Evolutionary conservation across 352 stramenopile species (phyloP).

Genomic region (Globisporangium emineosum): DNA sequence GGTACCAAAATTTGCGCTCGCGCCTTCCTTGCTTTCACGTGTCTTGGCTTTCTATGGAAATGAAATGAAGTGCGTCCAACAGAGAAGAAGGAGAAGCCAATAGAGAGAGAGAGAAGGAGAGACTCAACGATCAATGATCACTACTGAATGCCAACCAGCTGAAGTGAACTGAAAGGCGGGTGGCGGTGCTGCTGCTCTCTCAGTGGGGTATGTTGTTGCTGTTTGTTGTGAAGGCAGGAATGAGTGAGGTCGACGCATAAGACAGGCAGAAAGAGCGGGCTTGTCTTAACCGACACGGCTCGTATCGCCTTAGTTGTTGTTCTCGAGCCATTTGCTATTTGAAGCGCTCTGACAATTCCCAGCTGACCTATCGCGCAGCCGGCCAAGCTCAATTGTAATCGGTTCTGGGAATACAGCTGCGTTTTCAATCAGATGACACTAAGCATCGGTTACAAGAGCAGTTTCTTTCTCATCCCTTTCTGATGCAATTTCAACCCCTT

Average conservation of each 20-base stretch:
- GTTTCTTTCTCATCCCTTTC: background rate
- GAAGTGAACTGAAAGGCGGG: background rate
- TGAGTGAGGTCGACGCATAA: background rate
- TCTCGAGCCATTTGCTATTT: background rate
- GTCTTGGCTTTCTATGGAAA: background rate
- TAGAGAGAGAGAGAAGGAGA: no score
- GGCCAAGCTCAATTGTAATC: background rate
- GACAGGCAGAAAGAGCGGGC: background rate
- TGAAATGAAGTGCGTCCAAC: no score
- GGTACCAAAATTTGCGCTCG: background rate
- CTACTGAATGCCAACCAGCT: no score
- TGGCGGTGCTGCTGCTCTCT: background rate
- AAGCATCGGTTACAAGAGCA: background rate
- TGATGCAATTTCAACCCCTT: background rate
- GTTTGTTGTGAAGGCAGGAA: background rate
- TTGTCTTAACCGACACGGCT: no score
- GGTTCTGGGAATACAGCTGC: background rate
- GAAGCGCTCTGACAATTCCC: background rate
- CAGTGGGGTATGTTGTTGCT: background rate
- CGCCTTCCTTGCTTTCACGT: background rate
- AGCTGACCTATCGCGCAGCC: background rate
- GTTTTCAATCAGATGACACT: background rate
- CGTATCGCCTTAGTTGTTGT: background rate
- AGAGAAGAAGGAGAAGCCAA: no score
- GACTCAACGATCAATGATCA: no score